Evolutionary conservation across 2,329 filamentous ascomycete genomes (phyloP).

Genomic region (Paradendryphiella salina): DNA sequence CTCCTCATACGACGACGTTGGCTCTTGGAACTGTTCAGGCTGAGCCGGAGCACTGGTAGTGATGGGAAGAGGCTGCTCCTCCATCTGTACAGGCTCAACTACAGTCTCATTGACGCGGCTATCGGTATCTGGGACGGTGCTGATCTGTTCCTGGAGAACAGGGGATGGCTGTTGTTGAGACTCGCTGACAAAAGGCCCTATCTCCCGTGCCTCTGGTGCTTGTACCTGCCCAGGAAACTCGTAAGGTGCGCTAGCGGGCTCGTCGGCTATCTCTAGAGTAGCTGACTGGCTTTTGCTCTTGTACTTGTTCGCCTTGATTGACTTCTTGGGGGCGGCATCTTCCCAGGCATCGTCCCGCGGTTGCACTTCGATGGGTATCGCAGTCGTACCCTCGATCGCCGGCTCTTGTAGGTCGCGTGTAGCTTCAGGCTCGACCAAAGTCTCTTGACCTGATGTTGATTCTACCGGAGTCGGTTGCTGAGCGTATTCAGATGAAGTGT

Average conservation of each 20-base stretch:
- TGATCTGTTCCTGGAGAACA: not conserved
- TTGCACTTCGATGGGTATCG: slow-evolving; percentile 7
- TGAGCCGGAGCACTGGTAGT: not conserved
- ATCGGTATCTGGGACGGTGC: not conserved
- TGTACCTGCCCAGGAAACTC: slow-evolving; percentile 3
- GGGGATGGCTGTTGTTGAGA: not conserved
- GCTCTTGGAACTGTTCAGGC: not conserved
- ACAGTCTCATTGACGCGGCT: not conserved
- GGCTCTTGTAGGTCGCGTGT: not conserved
- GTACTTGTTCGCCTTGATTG: slow-evolving; percentile 36
- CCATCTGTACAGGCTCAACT: not conserved
- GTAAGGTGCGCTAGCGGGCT: not conserved
- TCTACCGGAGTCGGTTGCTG: slow-evolving; percentile 2
- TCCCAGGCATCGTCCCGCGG: slow-evolving; percentile 13
- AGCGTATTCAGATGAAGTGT: not conserved
- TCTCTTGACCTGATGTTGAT: not conserved
- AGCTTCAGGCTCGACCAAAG: not conserved
- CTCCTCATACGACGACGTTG: not conserved
- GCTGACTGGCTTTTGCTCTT: slow-evolving; percentile 28
- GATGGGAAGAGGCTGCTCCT: not conserved
- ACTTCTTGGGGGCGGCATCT: slow-evolving; percentile 30
- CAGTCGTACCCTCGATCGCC: slow-evolving; percentile 5
- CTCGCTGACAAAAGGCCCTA: not conserved
- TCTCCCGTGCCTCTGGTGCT: not conserved
- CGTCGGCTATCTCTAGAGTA: slow-evolving; percentile 11